A percentile compares a stretch with the other conserved stretches of the same genome.
These are phyloP conservation scores for Solanum virginianum DNA, from an alignment of 257 asterid species.

Conservation along the genomic window DNA sequence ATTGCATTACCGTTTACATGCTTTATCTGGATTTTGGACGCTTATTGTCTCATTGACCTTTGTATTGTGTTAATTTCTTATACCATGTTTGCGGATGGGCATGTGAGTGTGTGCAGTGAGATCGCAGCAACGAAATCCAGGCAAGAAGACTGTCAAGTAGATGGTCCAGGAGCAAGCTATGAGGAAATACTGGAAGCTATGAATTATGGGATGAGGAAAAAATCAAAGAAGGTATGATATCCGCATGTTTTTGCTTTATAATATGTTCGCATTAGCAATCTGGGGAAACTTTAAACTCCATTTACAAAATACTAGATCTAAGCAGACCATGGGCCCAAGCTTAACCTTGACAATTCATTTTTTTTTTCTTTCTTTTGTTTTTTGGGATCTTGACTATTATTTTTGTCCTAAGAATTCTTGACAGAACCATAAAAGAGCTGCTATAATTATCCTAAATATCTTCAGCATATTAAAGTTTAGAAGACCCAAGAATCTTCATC, in stretches of 20 bases:
- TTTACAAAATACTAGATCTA: not conserved
- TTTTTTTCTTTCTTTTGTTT: not conserved
- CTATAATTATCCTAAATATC: not conserved
- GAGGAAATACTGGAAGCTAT: constrained; percentile 72
- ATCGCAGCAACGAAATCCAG: constrained; percentile 48
- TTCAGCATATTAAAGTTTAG: not conserved
- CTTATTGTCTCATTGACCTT: not conserved
- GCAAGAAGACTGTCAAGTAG: constrained; percentile 29
- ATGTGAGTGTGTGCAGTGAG: constrained; percentile 20
- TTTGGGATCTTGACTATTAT: not conserved
- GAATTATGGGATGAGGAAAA: constrained; percentile 49
- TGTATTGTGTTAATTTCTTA: not conserved
- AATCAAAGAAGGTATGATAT: constrained; percentile 51
- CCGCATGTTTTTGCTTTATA: not conserved
- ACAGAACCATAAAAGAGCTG: not conserved
- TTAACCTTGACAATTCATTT: not conserved
- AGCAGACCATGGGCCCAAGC: not conserved
- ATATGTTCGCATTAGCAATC: not conserved
- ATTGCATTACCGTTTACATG: not conserved
- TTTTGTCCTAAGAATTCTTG: not conserved
- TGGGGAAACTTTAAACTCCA: not conserved
- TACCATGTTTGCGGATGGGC: not conserved
- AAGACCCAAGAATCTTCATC: not conserved
- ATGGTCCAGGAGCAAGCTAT: constrained; percentile 35
- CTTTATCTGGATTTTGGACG: not conserved